Evolutionary conservation across 1,284 basidiomycete species (phyloP).

Genomic region (Heterobasidion occidentale): DNA sequence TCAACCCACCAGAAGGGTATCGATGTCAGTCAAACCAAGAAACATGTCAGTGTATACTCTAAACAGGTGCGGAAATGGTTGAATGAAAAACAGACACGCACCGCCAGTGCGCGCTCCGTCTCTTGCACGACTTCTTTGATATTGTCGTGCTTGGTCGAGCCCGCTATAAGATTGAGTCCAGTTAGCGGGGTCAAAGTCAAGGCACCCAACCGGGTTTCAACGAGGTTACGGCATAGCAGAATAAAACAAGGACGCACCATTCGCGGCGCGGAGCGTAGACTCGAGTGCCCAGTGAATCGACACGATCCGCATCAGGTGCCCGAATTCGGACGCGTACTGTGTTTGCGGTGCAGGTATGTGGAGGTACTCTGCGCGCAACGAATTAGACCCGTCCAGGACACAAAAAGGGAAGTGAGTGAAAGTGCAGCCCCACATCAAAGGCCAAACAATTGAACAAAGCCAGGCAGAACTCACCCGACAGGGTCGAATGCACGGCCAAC

Average conservation of each 20-base stretch:
- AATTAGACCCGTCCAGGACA: not conserved
- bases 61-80: not conserved
- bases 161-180: not conserved
- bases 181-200: not conserved
- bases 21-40: not conserved
- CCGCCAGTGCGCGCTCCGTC: slow-evolving; percentile 4
- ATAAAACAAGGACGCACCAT: slow-evolving; percentile 15
- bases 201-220: not conserved
- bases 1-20: slow-evolving; percentile 2
- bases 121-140: slow-evolving; percentile 7
- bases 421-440: not conserved
- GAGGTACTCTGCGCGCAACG: slow-evolving; percentile 46
- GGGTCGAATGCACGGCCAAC: slow-evolving; percentile 47
- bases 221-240: not conserved
- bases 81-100: not conserved
- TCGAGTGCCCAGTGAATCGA: slow-evolving; percentile 57
- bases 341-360: slow-evolving; percentile 52
- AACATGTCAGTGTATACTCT: not conserved
- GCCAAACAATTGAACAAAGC: slow-evolving; percentile 2
- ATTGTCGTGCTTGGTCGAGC: slow-evolving; percentile 1
- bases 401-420: slow-evolving; percentile 1
- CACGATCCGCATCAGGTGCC: slow-evolving; percentile 60
- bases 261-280: slow-evolving; percentile 12
- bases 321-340: slow-evolving; percentile 58
- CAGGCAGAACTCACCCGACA: slow-evolving; percentile 41